A percentile compares a stretch with the other conserved stretches of the same genome.
These are phyloP conservation scores for Echinochloa phyllopogon DNA, from an alignment of 176 grass and related monocot species.

Conservation along the genomic window DNA sequence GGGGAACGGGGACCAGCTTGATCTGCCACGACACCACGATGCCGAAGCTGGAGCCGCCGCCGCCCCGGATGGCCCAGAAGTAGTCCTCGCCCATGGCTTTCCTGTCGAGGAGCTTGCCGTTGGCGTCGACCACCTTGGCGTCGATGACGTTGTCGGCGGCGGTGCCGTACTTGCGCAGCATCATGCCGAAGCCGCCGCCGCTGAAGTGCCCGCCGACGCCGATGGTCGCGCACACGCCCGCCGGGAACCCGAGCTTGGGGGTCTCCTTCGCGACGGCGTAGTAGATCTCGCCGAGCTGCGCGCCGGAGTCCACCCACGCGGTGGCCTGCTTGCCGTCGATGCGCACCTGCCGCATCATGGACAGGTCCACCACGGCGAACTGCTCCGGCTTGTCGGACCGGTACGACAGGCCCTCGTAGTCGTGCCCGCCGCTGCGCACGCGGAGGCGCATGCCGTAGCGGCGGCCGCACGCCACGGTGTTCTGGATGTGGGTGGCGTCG, in stretches of 20 bases:
- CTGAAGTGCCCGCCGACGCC: conserved; percentile 70
- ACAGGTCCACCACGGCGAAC: conserved; percentile 61
- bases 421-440: conserved; percentile 67
- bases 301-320: conserved; percentile 72
- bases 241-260: conserved; percentile 41
- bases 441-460: conserved; percentile 37
- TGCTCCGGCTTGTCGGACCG: conserved; percentile 31
- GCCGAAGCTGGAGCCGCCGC: conserved; percentile 63
- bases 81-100: conserved; percentile 58
- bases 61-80: conserved; percentile 62
- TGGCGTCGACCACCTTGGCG: conserved; percentile 57
- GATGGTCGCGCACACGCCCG: conserved; percentile 64
- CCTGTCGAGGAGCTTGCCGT: conserved; percentile 51
- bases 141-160: conserved; percentile 67
- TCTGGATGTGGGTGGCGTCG: conserved; percentile 55
- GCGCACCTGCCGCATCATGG: background rate
- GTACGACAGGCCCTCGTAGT: conserved; percentile 87
- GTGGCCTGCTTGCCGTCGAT: conserved; percentile 29
- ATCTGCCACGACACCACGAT: conserved; percentile 61
- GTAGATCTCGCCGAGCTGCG: conserved; percentile 65
- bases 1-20: conserved; percentile 33
- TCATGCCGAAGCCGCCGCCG: conserved; percentile 64
- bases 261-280: conserved; percentile 38
- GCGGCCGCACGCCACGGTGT: conserved; percentile 49
- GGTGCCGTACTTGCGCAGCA: conserved; percentile 62